Percentiles rank a stretch among this genome's conserved stretches.
Evolutionary conservation across 208 protist genomes (phyloP).

Genomic region (Crithidia expoeki): DNA sequence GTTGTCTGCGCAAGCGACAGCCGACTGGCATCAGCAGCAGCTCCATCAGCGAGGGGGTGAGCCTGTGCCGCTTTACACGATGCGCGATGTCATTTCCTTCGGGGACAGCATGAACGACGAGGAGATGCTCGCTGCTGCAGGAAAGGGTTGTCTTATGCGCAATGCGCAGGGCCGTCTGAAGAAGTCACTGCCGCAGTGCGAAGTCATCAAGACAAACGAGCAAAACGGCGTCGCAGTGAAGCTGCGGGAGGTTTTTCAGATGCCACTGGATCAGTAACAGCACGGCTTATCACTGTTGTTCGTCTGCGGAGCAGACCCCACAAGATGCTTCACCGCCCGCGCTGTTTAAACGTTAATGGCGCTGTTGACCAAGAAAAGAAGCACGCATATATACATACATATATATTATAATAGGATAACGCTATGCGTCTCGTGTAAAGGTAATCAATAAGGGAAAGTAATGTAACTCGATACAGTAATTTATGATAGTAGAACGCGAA

Average conservation of each 20-base stretch:
- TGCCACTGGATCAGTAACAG: constrained; percentile 10
- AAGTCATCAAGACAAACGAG: constrained; percentile 46
- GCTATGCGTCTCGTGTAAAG: too few relatives aligned
- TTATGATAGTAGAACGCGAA: too few relatives aligned
- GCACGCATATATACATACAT: too few relatives aligned
- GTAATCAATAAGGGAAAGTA: too few relatives aligned
- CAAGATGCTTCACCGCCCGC: too few relatives aligned
- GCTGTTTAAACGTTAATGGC: too few relatives aligned
- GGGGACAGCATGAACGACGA: constrained; percentile 76
- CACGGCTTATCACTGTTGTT: too few relatives aligned
- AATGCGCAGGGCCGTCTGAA: constrained; percentile 60
- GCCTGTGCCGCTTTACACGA: constrained; percentile 2
- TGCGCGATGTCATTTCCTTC: constrained; percentile 46
- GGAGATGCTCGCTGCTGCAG: constrained; percentile 47
- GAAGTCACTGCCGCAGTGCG: constrained; percentile 38
- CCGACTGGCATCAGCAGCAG: neutral
- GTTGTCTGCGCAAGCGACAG: constrained; percentile 1
- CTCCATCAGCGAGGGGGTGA: too few relatives aligned
- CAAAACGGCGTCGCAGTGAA: constrained; percentile 58
- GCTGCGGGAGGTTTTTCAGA: constrained; percentile 40
- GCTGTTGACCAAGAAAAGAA: too few relatives aligned
- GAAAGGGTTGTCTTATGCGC: constrained; percentile 55
- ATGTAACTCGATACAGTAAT: too few relatives aligned
- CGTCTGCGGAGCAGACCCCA: too few relatives aligned
- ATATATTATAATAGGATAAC: too few relatives aligned